Base-by-base conservation (phyloP, 2,329 filamentous ascomycete species). In the Neofusicoccum ribis region DNA sequence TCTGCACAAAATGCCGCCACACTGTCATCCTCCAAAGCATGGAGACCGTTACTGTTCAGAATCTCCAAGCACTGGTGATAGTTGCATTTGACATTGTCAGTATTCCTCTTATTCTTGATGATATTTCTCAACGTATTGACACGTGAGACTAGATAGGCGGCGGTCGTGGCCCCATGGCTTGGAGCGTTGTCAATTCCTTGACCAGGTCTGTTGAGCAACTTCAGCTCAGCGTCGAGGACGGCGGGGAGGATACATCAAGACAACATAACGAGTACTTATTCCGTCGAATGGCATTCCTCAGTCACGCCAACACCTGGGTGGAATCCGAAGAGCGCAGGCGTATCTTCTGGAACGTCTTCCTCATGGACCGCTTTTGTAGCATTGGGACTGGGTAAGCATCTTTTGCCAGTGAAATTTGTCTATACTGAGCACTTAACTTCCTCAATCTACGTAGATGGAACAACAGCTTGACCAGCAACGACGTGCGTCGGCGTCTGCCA, bases 291-390 rank as follows among this genome's bases (percentile, higher is more conserved):
- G 68, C 70, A 0, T 81, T 81, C 39, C 69, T 81, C 0, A 52
- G 68, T 44, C 68, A 72, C 0, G 71, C 70, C 2, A 68, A 70
- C 2, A 72, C 37, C 37, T 78, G 76, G 77, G 67, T 68, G 15
- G 73, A 78, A 64, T 64, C 65, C 3, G 77, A 79, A 65, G 77
- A 79, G 58, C 69, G 75, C 8, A 65, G 77, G n/a, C 70, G 77
- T 9, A 71, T 78, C 0, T 79, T 79, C 65, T 79, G 76, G 76
- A 74, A 73, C 4, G 71, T 78, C 0, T 78, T 79, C 47, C 54
- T 77, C 2, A 74, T 78, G 70, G 77, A 79, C 63, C 68, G 76
- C 5, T 78, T 77, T 52, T 77, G 75, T 63, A 76, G 73, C 50
- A 69, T 77, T 12, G 73, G 74, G 2, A 77, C 73, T 3, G 56